Conservation (phyloP, 1,284 basidiomycete genomes). For the Melampsora abietis-canadensis region DNA sequence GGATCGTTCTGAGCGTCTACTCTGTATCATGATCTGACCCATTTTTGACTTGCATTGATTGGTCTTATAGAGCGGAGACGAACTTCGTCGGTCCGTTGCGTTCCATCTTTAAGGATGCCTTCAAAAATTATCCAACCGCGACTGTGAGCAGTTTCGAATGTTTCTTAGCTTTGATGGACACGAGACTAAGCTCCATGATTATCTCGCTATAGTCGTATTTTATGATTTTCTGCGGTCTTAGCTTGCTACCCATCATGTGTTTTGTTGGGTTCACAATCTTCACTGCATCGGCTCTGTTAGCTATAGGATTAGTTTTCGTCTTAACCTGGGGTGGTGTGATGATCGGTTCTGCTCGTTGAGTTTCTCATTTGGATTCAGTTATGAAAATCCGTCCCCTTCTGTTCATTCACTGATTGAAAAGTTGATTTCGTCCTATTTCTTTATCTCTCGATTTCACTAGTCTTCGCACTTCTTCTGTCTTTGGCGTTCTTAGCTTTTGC, state of each 20-base stretch:
- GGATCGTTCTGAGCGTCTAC: too few relatives aligned
- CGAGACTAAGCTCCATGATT: not conserved
- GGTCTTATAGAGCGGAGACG: not conserved
- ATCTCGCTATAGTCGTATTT: conserved; percentile 41
- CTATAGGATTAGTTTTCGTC: conserved; percentile 39
- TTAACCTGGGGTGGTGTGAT: conserved; percentile 32
- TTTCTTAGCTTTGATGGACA: not conserved
- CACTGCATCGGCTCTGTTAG: conserved; percentile 44
- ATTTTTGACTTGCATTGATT: not conserved
- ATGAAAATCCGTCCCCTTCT: too few relatives aligned
- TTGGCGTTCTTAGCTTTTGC: conserved; percentile 28
- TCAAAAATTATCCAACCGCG: conserved; percentile 31
- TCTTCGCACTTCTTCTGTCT: conserved; percentile 15
- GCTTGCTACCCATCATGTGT: conserved; percentile 44
- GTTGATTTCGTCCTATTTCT: too few relatives aligned
- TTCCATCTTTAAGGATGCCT: conserved; percentile 38
- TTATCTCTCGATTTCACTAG: conserved; percentile 7
- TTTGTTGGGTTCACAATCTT: conserved; percentile 45
- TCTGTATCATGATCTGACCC: not conserved
- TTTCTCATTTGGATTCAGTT: not conserved
- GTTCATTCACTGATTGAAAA: too few relatives aligned
- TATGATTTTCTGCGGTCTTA: conserved; percentile 41
- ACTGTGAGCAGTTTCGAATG: conserved; percentile 13
- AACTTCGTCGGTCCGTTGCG: conserved; percentile 18
- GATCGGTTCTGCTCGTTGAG: conserved; percentile 36